Evolutionary conservation across 495 filamentous ascomycete genomes (phyloP), one percentile per base, ranked within the genome.

Genomic region (Hyaloscypha finlandica): DNA sequence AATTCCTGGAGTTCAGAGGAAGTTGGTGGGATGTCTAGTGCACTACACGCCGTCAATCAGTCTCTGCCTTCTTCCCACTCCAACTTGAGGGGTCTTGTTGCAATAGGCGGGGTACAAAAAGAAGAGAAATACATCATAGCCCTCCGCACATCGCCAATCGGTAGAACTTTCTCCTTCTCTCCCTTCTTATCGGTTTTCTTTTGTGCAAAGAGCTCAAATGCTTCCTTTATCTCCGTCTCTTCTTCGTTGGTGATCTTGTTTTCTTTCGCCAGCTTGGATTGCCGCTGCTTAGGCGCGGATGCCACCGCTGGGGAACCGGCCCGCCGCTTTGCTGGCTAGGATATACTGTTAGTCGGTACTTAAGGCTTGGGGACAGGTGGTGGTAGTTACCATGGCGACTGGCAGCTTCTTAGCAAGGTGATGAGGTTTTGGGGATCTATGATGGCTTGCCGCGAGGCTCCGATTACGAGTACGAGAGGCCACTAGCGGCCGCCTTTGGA

Each of bases 211-310:
- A 97, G 83, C 35, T 84, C 78, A 78, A 95, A 99, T 19, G 93
- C 93, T 77, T 97, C 93, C 71, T 86, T 86, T 71, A 99, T 97
- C 76, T 97, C 92, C 69, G 84, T 81, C 75, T 99, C 95, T 80
- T 97, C 90, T 59, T 87, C 86, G 25, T 86, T 87, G 32, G 87
- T 89, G 76, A 99, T 88, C 75, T 91, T 85, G 82, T 97, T 87
- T 68, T 95, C 91, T 76, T 91, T 91, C 4, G 94, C 93, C 66
- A 96, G 91, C 75, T 92, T 94, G 70, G 93, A 96, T 69, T 83
- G 86, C 56, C 84, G 83, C 22, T 77, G 70, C 73, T 84, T 84
- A 42, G 77, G 61, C n/a, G 73, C 64, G 29, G 63, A 33, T 37
- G 63, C 52, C 37, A 56, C 61, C 4, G 25, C 25, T 25, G 69